Evolutionary conservation across 139 green algal genomes (phyloP).

Genomic region (Zygnema circumcarinatum): DNA sequence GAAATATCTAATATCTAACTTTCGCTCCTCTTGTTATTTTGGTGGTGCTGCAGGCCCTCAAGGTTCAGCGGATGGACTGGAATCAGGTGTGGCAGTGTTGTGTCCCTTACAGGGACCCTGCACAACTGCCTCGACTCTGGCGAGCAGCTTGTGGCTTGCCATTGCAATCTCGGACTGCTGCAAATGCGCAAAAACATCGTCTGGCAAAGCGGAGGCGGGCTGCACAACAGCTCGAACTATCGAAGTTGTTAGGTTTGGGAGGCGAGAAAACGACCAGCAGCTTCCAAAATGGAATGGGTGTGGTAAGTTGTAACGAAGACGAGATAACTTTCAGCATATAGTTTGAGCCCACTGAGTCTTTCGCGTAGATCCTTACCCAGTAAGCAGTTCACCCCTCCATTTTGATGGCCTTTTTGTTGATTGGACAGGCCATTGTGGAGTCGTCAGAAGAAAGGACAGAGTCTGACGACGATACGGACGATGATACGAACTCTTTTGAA

Average conservation of each 20-base stretch:
- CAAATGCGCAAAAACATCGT: background rate
- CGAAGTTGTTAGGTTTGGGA: no score
- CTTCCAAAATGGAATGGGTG: no score
- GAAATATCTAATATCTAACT: no score
- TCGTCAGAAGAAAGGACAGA: background rate
- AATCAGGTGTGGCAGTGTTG: constrained; percentile 5
- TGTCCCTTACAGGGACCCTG: constrained; percentile 31
- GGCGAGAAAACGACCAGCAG: no score
- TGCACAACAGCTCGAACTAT: background rate
- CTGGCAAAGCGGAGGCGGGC: background rate
- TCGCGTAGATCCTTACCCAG: no score
- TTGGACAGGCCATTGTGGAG: background rate
- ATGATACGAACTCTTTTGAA: background rate
- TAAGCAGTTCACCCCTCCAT: no score
- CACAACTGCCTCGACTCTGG: constrained; percentile 4
- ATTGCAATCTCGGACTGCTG: background rate
- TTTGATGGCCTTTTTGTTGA: no score
- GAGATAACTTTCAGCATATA: no score
- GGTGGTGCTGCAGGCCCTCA: background rate
- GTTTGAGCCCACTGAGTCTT: no score
- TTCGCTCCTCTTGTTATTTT: no score
- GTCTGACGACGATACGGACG: background rate
- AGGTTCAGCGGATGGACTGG: constrained; percentile 25
- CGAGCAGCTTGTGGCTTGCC: background rate
- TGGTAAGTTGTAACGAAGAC: no score